phyloP scores from a whole-genome alignment of 1,139 yeast genomes.

The Hemisphaericaspora subhashii region DNA sequence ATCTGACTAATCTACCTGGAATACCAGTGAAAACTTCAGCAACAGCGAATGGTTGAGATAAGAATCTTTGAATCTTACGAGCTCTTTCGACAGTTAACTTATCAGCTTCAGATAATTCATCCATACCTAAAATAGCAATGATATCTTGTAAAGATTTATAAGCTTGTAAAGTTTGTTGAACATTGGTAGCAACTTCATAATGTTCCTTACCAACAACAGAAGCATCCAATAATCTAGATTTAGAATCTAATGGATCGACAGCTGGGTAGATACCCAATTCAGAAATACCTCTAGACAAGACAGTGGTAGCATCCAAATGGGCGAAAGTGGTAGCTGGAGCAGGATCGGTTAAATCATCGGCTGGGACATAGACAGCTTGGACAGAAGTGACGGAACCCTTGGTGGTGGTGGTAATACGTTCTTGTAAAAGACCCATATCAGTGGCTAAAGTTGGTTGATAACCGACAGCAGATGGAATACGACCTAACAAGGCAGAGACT shows the following conservation, averaged over 20 bases:
- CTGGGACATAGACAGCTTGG: conserved; percentile 99
- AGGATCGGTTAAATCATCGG: conserved; percentile 99
- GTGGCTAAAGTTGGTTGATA: conserved; percentile 99
- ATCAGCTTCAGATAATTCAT: conserved; percentile 97
- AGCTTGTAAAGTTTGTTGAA: conserved; percentile 98
- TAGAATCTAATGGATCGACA: conserved; percentile 99
- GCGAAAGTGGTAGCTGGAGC: conserved; percentile 99
- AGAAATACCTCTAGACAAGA: conserved; percentile 98
- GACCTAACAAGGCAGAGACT: conserved; percentile 99
- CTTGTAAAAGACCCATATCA: conserved; percentile 99
- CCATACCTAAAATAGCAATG: conserved; percentile 99
- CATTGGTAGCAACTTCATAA: conserved; percentile 90
- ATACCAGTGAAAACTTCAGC: conserved; percentile 99
- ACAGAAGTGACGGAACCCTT: conserved; percentile 99
- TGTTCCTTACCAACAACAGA: conserved; percentile 98
- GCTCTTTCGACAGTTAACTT: conserved; percentile 99
- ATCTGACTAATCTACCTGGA: conserved; percentile 95
- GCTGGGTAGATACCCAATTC: conserved; percentile 99
- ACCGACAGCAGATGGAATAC: conserved; percentile 99
- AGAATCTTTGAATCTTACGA: conserved; percentile 99
- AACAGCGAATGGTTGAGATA: conserved; percentile 99
- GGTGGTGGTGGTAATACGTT: conserved; percentile 99
- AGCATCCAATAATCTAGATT: conserved; percentile 97
- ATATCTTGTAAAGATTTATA: conserved; percentile 99
- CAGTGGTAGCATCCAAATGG: conserved; percentile 99